Evolutionary conservation across 2,329 filamentous ascomycete species (phyloP).

Genomic region (Karstenula rhodostoma): DNA sequence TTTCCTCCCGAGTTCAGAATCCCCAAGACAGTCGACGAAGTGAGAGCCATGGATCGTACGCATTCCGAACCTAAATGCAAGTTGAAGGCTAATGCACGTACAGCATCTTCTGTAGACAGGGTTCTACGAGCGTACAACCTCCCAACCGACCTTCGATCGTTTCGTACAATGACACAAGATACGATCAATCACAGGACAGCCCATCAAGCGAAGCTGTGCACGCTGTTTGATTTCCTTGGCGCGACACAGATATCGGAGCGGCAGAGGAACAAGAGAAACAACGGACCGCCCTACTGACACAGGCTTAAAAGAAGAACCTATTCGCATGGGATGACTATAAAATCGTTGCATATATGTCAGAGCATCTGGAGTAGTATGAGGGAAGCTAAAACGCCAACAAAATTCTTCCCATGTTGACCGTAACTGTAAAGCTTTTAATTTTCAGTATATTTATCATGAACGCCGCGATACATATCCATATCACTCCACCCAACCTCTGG

Average conservation of each 20-base stretch:
- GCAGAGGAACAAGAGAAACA: conserved; percentile 24
- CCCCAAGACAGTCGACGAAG: conserved; percentile 31
- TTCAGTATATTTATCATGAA: not conserved
- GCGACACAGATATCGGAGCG: conserved; percentile 31
- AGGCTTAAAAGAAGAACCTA: not conserved
- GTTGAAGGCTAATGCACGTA: not conserved
- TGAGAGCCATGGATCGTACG: conserved; percentile 35
- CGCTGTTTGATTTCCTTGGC: conserved; percentile 35
- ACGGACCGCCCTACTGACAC: not conserved
- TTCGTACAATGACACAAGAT: conserved; percentile 24
- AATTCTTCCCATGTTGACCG: not conserved
- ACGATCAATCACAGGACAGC: conserved; percentile 22
- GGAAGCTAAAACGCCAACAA: not conserved
- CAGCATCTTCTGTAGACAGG: conserved; percentile 35
- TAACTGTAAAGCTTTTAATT: not conserved
- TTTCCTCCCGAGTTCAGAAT: conserved; percentile 42
- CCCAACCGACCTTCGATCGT: conserved; percentile 31
- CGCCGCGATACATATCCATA: not conserved
- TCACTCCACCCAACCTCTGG: not conserved
- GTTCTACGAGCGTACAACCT: conserved; percentile 40
- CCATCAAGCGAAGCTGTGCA: conserved; percentile 34
- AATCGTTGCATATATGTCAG: not conserved
- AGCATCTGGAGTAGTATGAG: not conserved
- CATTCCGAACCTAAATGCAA: not conserved
- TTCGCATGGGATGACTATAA: not conserved